phyloP scores from a whole-genome alignment of 129 eudicot species.

The Helianthus tuberosus region DNA sequence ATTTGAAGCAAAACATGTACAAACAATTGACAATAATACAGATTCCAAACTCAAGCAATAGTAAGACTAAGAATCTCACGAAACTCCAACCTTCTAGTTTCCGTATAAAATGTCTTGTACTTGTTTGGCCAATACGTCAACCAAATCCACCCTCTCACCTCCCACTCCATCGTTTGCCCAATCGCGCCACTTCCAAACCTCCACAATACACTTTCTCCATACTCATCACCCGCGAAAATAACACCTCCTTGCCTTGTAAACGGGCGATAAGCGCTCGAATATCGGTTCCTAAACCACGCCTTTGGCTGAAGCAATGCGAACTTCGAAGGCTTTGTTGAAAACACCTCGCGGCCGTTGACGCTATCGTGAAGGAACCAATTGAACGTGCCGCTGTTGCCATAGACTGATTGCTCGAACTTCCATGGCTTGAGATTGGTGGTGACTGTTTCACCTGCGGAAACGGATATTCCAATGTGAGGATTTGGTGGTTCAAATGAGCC shows the following conservation, averaged over 20 bases:
- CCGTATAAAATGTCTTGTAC: constrained; percentile 61
- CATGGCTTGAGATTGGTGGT: constrained; percentile 79
- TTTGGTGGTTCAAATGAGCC: constrained; percentile 73
- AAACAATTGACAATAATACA: not conserved
- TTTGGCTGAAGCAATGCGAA: constrained; percentile 60
- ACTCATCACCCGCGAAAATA: constrained; percentile 82
- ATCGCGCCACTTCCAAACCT: constrained; percentile 57
- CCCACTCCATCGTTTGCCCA: constrained; percentile 82
- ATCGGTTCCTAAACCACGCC: constrained; percentile 85
- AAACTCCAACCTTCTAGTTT: constrained; percentile 85
- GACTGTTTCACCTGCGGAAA: constrained; percentile 67
- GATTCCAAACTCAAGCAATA: constrained; percentile 30
- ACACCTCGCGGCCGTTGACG: constrained; percentile 70
- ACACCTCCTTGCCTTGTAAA: constrained; percentile 91
- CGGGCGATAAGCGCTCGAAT: constrained; percentile 69
- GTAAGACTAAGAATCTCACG: constrained; percentile 59
- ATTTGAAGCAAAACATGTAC: not conserved
- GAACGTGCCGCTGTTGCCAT: constrained; percentile 59
- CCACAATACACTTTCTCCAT: constrained; percentile 87
- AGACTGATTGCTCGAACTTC: constrained; percentile 89
- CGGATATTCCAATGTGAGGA: constrained; percentile 47
- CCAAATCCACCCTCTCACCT: constrained; percentile 83
- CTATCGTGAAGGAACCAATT: constrained; percentile 90
- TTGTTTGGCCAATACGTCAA: constrained; percentile 94
- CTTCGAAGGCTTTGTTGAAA: constrained; percentile 72